A percentile compares a stretch with the other conserved stretches of the same genome.
phyloP scores from a whole-genome alignment of 2,329 filamentous ascomycete genomes.

The Aspergillus sp. region DNA sequence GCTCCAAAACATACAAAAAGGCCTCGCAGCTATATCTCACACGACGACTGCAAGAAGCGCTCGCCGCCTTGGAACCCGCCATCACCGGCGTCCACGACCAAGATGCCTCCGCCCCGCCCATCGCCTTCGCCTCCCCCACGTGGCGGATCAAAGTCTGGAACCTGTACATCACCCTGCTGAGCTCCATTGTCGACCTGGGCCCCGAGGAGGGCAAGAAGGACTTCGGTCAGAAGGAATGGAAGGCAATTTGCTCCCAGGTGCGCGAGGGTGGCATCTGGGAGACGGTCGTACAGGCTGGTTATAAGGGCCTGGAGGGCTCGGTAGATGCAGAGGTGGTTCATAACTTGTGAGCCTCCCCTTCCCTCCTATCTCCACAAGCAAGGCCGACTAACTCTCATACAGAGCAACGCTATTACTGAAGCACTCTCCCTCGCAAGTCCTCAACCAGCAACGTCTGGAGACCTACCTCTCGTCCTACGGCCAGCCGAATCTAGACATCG shows the following conservation, averaged over 20 bases:
- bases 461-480: constrained; percentile 78
- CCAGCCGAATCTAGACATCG: constrained; percentile 69
- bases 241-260: constrained; percentile 75
- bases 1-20: constrained; percentile 91
- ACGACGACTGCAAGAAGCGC: constrained; percentile 83
- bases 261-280: constrained; percentile 93
- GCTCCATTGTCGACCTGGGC: constrained; percentile 84
- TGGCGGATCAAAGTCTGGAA: constrained; percentile 96
- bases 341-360: constrained; percentile 39
- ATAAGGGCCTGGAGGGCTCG: constrained; percentile 81
- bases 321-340: constrained; percentile 89
- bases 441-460: constrained; percentile 87
- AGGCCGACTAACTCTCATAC: constrained; percentile 7
- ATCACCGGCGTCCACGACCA: constrained; percentile 60
- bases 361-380: not conserved
- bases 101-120: constrained; percentile 58
- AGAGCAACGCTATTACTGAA: constrained; percentile 86
- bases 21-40: constrained; percentile 93
- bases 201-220: constrained; percentile 84
- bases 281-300: constrained; percentile 81
- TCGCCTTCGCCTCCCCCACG: constrained; percentile 74
- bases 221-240: constrained; percentile 85
- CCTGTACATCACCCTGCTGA: constrained; percentile 88
- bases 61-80: constrained; percentile 79
- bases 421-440: constrained; percentile 77